Evolutionary conservation across 2,329 filamentous ascomycete genomes (phyloP).

Genomic region (Dactylonectria estremocensis): DNA sequence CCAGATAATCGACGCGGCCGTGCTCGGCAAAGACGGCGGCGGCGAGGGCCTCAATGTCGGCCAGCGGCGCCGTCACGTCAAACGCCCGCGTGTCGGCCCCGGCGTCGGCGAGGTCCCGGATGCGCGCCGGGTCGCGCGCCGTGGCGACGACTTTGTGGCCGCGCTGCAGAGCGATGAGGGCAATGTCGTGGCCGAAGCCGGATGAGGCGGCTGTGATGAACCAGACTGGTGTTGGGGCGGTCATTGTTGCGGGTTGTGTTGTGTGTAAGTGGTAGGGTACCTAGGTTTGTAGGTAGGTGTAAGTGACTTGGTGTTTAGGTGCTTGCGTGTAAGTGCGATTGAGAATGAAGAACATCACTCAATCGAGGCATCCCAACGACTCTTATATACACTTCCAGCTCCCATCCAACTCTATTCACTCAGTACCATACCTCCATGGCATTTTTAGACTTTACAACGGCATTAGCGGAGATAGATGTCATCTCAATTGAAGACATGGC

Average conservation of each 20-base stretch:
- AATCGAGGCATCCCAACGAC: background rate
- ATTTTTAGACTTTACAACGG: too few species aligned
- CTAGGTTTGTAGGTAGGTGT: background rate
- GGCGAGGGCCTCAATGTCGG: constrained; percentile 55
- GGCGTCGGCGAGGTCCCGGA: constrained; percentile 58
- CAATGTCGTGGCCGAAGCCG: constrained; percentile 65
- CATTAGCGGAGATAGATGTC: too few species aligned
- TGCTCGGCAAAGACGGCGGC: constrained; percentile 50
- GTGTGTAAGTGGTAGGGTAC: background rate
- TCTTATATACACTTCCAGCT: background rate
- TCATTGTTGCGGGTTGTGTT: constrained; percentile 14
- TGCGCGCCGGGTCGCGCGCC: constrained; percentile 58
- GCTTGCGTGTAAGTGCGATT: background rate
- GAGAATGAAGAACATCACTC: background rate
- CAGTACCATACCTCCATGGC: background rate
- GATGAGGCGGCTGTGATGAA: constrained; percentile 68
- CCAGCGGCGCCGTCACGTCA: constrained; percentile 61
- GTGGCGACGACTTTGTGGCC: constrained; percentile 68
- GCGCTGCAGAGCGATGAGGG: constrained; percentile 58
- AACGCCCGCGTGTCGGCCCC: constrained; percentile 62
- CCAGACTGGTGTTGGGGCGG: constrained; percentile 58
- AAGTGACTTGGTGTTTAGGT: background rate
- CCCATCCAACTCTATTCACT: background rate
- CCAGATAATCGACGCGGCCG: constrained; percentile 62
- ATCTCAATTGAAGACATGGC: background rate